Conservation (phyloP, 1,139 yeast genomes). For the Taphrina wiesneri region DNA sequence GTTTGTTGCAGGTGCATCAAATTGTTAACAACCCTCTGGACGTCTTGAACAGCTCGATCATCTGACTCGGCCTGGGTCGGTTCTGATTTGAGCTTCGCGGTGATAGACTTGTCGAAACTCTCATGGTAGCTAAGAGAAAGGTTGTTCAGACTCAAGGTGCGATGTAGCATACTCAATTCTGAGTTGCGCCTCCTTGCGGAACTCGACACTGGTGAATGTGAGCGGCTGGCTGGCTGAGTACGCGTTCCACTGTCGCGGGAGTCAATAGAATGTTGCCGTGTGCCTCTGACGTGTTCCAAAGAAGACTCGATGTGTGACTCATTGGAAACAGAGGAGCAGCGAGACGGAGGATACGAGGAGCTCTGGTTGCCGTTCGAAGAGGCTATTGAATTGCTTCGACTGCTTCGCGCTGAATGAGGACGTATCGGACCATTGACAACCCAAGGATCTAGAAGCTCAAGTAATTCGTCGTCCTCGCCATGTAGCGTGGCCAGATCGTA, state of each 20-base stretch:
- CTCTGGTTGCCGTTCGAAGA: neutral
- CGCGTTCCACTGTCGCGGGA: neutral
- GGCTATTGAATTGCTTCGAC: slow-evolving; percentile 4
- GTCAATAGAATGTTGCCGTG: neutral
- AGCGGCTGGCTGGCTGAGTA: slow-evolving; percentile 12
- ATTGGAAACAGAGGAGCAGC: neutral
- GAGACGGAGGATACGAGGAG: neutral
- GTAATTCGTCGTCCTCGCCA: slow-evolving; percentile 1
- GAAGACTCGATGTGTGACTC: neutral
- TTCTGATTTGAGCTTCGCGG: neutral
- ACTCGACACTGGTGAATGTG: neutral
- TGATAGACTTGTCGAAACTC: neutral
- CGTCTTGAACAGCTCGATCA: neutral
- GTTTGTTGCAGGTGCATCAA: slow-evolving; percentile 20
- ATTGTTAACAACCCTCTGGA: neutral
- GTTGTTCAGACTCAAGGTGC: neutral
- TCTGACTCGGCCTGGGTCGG: neutral
- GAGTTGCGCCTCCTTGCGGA: neutral
- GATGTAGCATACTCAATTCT: neutral
- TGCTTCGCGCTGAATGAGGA: neutral
- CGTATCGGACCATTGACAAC: neutral
- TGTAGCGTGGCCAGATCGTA: slow-evolving; percentile 26
- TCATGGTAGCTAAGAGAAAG: neutral
- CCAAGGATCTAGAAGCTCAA: slow-evolving; percentile 18
- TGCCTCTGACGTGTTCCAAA: neutral